Base-by-base conservation (phyloP, 345 rosid species). In the Eucalyptus melliodora region DNA sequence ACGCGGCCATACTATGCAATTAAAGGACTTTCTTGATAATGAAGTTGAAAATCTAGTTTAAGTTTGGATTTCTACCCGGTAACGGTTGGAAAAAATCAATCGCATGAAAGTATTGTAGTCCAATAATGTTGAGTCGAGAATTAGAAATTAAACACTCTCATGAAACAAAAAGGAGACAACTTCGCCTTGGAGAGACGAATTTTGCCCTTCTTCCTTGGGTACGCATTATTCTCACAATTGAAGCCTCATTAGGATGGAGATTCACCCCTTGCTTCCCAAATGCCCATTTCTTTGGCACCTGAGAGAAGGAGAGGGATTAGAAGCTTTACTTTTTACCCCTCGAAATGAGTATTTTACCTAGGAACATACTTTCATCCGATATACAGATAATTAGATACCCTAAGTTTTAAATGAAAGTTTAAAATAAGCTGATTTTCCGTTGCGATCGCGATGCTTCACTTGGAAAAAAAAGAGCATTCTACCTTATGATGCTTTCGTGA, bases 1-100 rank as follows among this genome's bases (percentile, higher is more conserved):
- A 30, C 1, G 1, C 2, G 2, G 8, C 16, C 31, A 60, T 60
- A 30, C 0, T 27, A 0, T 14, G 7, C 16, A 27, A 62, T 62
- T 62, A 30, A 3, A 62, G 31, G 34, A 1, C 69, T 62, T 30
- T 62, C 34, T 62, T 62, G 67, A 60, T 60, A 26, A 60, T 60
- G 26, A 13, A 60, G 31, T 27, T 26, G 31, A 60, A 60, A 60
- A 60, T 11, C 65, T 60, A 26, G 16, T 26, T 60, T 13, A 12
- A 26, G 67, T 60, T 26, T 26, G 2, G 16, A 60, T 26, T 60
- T 59, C 30, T 12, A 60, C 67, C 4, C 0, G 0, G 4, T 59
- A 59, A 59, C 8, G 2, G 5, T 59, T 19, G 5, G 60, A 56
- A 56, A n/a, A 30, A 30, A 62, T 30, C 69, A 62, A 27, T 62